Evolutionary conservation across 805 yeast species (phyloP), one percentile per base, ranked within the genome.

Genomic region (Saccharomycopsis sp.): DNA sequence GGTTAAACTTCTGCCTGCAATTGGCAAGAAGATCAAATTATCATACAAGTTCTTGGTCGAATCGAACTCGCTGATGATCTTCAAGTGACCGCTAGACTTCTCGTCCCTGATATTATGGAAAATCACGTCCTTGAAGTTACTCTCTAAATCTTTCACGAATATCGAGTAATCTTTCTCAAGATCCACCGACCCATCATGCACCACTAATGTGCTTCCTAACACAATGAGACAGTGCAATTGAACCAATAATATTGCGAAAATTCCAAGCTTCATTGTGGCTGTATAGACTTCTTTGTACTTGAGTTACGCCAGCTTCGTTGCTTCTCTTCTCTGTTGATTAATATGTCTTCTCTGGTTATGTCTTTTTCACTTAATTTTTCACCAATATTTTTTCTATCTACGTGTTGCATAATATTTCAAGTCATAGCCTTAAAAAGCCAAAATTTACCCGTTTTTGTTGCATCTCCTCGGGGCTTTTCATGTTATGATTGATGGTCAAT

Each of bases 21-120:
- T 72, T 15, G 93, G 91, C 53, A 85, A 75, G 19, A 87, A 59
- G 25, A 88, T 67, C 56, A 87, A 62, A 64, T 84, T 83, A 63
- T 84, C 84, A 65, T 76, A 85, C 12, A 69, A 20, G 63, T 67
- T 56, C 63, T 69, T 41, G 66, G 71, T 20, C 3, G 54, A 42
- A 47, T 56, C 55, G 24, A 54, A 29, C 24, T 61, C 57, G 51
- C 56, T 64, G 20, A 59, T 50, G 50, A 63, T 24, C 42, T 41
- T 29, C 38, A 61, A 38, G 41, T 44, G 59, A 12, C 65, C 52
- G 8, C 60, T 57, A 3, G 54, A 29, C 1, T 67, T 60, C 14
- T 62, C 67, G 22, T 69, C 68, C 29, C 62, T 65, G 20, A 74
- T 57, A 17, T 69, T 67, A 2, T 54, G 35, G 55, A 53, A 59